Percentiles rank a stretch among this genome's conserved stretches.
Evolutionary conservation across 1,139 yeast genomes (phyloP).

Genomic region (Hyphopichia khmerensis): DNA sequence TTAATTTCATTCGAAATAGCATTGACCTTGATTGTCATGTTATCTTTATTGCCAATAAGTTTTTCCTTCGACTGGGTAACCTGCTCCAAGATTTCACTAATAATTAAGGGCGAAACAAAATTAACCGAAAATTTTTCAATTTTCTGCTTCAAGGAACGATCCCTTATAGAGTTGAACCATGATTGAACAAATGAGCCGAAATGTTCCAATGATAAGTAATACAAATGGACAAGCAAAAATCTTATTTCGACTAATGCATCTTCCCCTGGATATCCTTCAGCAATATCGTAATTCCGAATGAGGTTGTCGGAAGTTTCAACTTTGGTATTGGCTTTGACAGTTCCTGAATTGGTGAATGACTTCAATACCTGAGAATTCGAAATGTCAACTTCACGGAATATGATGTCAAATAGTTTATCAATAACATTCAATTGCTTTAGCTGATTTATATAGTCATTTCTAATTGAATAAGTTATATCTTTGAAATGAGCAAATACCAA

Average conservation of each 20-base stretch:
- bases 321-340: constrained; percentile 7
- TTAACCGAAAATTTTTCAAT: constrained; percentile 64
- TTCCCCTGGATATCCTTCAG: constrained; percentile 17
- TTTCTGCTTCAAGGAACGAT: constrained; percentile 52
- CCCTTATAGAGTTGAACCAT: constrained; percentile 69
- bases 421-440: constrained; percentile 49
- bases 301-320: constrained; percentile 12
- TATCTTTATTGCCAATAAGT: constrained; percentile 49
- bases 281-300: constrained; percentile 19
- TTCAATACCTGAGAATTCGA: constrained; percentile 32
- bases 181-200: constrained; percentile 67
- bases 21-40: constrained; percentile 58
- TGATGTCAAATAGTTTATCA: constrained; percentile 45
- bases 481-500: constrained; percentile 63
- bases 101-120: constrained; percentile 63
- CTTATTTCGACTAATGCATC: constrained; percentile 23
- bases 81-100: constrained; percentile 56
- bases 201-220: constrained; percentile 54
- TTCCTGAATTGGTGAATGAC: constrained; percentile 17
- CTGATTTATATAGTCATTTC: constrained; percentile 60
- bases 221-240: constrained; percentile 51
- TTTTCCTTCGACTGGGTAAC: constrained; percentile 42
- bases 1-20: constrained; percentile 65
- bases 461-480: constrained; percentile 62
- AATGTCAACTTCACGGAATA: constrained; percentile 50